Percentiles rank a stretch among this genome's conserved stretches.
phyloP scores from a whole-genome alignment of 2,329 filamentous ascomycete genomes.

The Rachicladosporium sp. region DNA sequence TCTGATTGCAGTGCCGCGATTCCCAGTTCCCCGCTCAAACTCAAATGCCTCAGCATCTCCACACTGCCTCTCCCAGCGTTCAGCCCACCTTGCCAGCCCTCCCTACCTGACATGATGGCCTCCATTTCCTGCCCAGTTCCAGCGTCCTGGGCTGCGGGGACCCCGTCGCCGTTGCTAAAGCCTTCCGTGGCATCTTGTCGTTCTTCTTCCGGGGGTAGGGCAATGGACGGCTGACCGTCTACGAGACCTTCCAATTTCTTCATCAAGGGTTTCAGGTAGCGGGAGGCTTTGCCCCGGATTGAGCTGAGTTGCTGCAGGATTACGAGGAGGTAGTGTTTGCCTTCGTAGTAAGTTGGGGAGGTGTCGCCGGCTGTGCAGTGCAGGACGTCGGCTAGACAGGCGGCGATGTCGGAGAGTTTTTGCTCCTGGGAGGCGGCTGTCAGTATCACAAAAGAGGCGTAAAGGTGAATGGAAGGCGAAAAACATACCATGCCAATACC shows the following conservation, averaged over 20 bases:
- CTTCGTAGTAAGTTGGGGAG: conserved; percentile 20
- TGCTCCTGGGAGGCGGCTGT: conserved; percentile 18
- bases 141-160: background rate
- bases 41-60: conserved; percentile 19
- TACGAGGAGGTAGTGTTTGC: conserved; percentile 23
- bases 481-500: conserved; percentile 24
- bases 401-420: conserved; percentile 25
- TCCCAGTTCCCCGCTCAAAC: conserved; percentile 17
- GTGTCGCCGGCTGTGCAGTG: conserved; percentile 23
- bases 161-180: background rate
- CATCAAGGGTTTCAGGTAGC: conserved; percentile 24
- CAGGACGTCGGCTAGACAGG: conserved; percentile 24
- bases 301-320: conserved; percentile 21
- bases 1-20: conserved; percentile 12
- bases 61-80: conserved; percentile 11
- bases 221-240: conserved; percentile 9
- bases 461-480: background rate
- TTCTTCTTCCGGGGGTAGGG: conserved; percentile 8
- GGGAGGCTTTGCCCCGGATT: conserved; percentile 24
- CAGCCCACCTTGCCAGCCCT: conserved; percentile 8
- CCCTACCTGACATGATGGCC: conserved; percentile 4
- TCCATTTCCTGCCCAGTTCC: conserved; percentile 3
- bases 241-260: conserved; percentile 19
- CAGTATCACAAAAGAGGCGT: conserved; percentile 7
- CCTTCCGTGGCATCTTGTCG: background rate